Evolutionary conservation across 2,329 filamentous ascomycete species (phyloP).

Genomic region (Penicillium sp.): DNA sequence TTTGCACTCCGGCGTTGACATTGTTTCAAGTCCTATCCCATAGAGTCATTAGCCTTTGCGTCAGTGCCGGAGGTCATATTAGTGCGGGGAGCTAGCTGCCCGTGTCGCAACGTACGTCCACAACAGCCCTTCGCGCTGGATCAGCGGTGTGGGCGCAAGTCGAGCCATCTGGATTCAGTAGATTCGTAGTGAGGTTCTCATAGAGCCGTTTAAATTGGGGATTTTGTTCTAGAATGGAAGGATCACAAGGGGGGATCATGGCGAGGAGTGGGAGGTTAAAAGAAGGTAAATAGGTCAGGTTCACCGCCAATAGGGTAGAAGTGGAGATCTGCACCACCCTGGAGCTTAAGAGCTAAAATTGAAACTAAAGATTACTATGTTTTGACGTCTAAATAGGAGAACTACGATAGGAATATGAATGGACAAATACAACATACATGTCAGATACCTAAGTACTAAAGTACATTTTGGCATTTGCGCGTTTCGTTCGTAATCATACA

Average conservation of each 20-base stretch:
- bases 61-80: neutral
- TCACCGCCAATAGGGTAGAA: slow-evolving; percentile 26
- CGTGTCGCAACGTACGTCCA: slow-evolving; percentile 39
- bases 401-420: neutral
- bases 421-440: neutral
- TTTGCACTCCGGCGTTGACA: slow-evolving; percentile 42
- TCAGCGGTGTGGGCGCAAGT: slow-evolving; percentile 41
- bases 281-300: slow-evolving; percentile 17
- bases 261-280: slow-evolving; percentile 23
- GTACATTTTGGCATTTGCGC: slow-evolving; percentile 42
- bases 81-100: slow-evolving; percentile 1
- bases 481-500: slow-evolving; percentile 50
- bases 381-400: neutral
- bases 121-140: slow-evolving; percentile 38
- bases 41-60: neutral
- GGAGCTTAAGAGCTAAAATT: slow-evolving; percentile 2
- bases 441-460: slow-evolving; percentile 19
- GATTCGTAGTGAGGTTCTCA: slow-evolving; percentile 44
- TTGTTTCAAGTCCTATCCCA: slow-evolving; percentile 43
- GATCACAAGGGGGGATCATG: slow-evolving; percentile 53
- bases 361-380: neutral
- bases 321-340: neutral
- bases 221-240: slow-evolving; percentile 47
- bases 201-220: slow-evolving; percentile 52
- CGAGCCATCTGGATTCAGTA: slow-evolving; percentile 51